Conservation (phyloP, 1,284 basidiomycete genomes). For the Ustilago bromivora region DNA sequence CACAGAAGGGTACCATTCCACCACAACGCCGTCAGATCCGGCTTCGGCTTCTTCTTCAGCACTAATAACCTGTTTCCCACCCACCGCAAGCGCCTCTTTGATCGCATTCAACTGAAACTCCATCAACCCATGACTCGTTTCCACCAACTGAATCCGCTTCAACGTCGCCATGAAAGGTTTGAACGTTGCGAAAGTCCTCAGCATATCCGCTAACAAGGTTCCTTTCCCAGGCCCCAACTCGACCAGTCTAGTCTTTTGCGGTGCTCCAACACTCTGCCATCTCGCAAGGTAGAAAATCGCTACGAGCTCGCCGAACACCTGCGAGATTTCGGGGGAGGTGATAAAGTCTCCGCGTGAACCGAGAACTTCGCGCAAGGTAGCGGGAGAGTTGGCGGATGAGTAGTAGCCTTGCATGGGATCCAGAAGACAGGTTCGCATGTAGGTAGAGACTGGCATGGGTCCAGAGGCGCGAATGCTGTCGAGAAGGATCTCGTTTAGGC, state of each 20-base stretch:
- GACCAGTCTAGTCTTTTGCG: constrained; percentile 78
- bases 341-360: constrained; percentile 92
- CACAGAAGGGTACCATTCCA: constrained; percentile 82
- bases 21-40: constrained; percentile 43
- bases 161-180: constrained; percentile 52
- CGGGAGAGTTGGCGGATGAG: constrained; percentile 41
- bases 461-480: constrained; percentile 55
- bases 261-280: constrained; percentile 77
- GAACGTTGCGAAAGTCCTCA: constrained; percentile 73
- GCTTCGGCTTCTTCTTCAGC: constrained; percentile 29
- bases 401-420: constrained; percentile 69
- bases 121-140: constrained; percentile 65
- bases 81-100: constrained; percentile 34
- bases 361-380: constrained; percentile 75
- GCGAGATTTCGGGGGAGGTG: constrained; percentile 95
- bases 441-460: constrained; percentile 66
- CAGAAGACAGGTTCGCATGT: constrained; percentile 67
- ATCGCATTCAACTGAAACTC: constrained; percentile 55
- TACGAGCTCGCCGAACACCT: constrained; percentile 87
- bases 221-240: constrained; percentile 96
- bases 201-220: constrained; percentile 89
- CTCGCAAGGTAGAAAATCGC: constrained; percentile 81
- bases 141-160: constrained; percentile 62
- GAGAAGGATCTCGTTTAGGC: constrained; percentile 40
- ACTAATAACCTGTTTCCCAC: constrained; percentile 50